Conservation (phyloP, 208 protist species). For the Acanthamoeba triangularis region DNA sequence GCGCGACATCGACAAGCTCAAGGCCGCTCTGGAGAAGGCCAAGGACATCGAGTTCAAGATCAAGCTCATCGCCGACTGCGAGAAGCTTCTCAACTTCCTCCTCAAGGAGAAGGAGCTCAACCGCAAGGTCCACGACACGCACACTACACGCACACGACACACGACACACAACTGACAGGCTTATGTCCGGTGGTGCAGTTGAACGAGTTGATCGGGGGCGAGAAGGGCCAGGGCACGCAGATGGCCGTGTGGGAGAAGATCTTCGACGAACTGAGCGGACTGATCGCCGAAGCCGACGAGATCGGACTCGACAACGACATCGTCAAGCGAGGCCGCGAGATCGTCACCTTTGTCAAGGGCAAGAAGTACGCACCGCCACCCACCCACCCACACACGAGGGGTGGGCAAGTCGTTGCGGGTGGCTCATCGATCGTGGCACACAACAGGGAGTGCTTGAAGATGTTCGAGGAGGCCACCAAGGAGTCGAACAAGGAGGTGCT, state of each 20-base stretch:
- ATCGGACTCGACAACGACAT: neutral
- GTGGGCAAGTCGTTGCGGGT: neutral
- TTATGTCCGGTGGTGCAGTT: neutral
- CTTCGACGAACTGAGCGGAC: neutral
- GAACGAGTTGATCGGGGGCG: neutral
- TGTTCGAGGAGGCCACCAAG: neutral
- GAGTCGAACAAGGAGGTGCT: constrained; percentile 15
- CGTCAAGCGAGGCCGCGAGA: neutral
- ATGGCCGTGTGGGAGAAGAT: neutral
- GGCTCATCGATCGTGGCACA: neutral
- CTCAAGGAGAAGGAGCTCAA: constrained; percentile 29
- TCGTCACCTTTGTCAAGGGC: neutral
- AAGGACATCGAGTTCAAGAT: constrained; percentile 68
- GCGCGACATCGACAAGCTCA: neutral
- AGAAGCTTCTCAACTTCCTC: neutral
- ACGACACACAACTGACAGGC: too few species aligned
- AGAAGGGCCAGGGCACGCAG: neutral
- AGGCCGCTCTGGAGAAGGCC: neutral
- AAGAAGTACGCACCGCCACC: neutral
- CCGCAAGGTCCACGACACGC: neutral
- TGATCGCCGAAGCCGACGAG: neutral
- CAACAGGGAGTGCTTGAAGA: neutral
- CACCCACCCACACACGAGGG: too few species aligned
- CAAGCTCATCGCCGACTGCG: constrained; percentile 17
- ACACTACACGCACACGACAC: too few species aligned